Conservation (phyloP, 768 basidiomycete species). For the Kwoniella sp. region DNA sequence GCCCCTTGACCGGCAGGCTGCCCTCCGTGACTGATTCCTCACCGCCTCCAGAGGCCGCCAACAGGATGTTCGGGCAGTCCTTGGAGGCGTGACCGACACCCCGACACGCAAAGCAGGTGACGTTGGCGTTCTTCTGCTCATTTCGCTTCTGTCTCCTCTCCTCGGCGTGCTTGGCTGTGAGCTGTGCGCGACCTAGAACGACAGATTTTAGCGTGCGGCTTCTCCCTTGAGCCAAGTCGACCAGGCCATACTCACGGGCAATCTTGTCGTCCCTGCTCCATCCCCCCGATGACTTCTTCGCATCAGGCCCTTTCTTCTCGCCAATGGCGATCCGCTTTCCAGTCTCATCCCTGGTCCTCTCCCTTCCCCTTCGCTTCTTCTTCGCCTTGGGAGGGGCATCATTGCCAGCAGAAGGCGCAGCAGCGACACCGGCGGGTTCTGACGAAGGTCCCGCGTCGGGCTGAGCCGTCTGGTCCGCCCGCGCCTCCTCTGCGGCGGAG, state of each 20-base stretch:
- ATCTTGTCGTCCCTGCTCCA: constrained; percentile 39
- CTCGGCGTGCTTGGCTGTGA: constrained; percentile 54
- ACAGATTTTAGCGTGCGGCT: no score
- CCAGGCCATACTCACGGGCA: constrained; percentile 34
- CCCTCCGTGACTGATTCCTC: constrained; percentile 5
- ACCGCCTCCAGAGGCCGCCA: constrained; percentile 24
- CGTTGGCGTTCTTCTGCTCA: constrained; percentile 54
- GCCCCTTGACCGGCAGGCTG: constrained; percentile 25
- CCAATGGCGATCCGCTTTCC: constrained; percentile 18
- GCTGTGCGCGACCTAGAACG: constrained; percentile 19
- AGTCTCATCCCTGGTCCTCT: constrained; percentile 48
- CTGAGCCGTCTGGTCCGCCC: background rate
- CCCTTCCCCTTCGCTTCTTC: constrained; percentile 53
- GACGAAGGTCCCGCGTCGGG: constrained; percentile 28
- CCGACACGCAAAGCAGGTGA: constrained; percentile 79
- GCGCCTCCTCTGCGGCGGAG: constrained; percentile 44
- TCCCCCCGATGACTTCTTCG: constrained; percentile 23
- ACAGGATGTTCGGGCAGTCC: constrained; percentile 63
- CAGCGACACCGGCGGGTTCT: constrained; percentile 7
- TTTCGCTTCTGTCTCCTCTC: constrained; percentile 63
- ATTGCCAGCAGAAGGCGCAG: constrained; percentile 38
- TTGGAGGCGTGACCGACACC: constrained; percentile 75
- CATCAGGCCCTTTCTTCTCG: constrained; percentile 31
- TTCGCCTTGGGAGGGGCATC: constrained; percentile 56
- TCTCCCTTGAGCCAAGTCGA: no score